Conservation (phyloP, 2,329 filamentous ascomycete genomes). For the Diplodia scrobiculata region DNA sequence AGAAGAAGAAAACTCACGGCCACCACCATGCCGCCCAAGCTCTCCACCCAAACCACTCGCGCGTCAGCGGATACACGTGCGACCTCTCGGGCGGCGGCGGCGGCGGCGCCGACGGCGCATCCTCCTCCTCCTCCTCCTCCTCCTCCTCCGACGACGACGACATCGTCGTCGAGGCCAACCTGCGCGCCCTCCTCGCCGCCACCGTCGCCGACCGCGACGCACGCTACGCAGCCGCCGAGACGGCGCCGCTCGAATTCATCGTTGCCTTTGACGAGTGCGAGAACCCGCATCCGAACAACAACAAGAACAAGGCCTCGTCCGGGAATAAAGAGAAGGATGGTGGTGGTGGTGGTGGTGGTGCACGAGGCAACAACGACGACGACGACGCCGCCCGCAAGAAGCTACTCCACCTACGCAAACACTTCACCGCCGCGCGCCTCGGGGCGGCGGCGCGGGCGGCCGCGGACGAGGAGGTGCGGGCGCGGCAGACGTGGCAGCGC, state of each 20-base stretch:
- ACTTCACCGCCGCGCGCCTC: constrained; percentile 46
- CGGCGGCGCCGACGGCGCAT: constrained; percentile 31
- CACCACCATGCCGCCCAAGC: constrained; percentile 46
- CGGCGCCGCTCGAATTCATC: constrained; percentile 56
- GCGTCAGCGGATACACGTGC: constrained; percentile 36
- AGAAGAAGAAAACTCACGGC: neutral
- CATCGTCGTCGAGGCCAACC: constrained; percentile 36
- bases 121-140: constrained; percentile 28
- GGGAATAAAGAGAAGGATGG: constrained; percentile 31
- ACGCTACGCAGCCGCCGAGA: constrained; percentile 58
- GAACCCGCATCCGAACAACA: constrained; percentile 43
- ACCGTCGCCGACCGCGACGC: constrained; percentile 53
- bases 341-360: neutral
- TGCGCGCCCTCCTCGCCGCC: constrained; percentile 38
- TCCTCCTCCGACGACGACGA: too few species aligned
- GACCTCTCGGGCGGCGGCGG: constrained; percentile 35
- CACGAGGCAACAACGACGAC: constrained; percentile 30
- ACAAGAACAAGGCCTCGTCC: constrained; percentile 24
- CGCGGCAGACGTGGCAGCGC: constrained; percentile 42
- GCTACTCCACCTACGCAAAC: constrained; percentile 40
- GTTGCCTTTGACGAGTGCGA: constrained; percentile 56
- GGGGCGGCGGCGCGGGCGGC: constrained; percentile 41
- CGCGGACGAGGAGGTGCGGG: constrained; percentile 39
- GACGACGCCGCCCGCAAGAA: constrained; percentile 42
- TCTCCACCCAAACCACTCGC: constrained; percentile 43